Base-by-base conservation (phyloP, 2,329 filamentous ascomycete genomes). In the Cadophora sp. region DNA sequence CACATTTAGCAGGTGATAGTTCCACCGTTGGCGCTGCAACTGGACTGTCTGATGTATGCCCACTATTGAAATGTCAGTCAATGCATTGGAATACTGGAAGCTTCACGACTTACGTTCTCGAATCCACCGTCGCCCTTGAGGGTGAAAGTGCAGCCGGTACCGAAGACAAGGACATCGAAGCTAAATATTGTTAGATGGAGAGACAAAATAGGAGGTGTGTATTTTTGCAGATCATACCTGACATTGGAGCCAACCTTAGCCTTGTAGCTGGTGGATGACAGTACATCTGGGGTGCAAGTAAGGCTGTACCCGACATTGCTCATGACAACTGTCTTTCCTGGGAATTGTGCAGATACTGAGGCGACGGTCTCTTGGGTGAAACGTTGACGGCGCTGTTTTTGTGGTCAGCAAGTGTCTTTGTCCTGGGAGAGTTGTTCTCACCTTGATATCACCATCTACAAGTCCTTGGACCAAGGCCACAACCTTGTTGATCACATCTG, bases 351-450 rank as follows among this genome's bases (percentile, higher is more conserved):
- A 1, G 59, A 51, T 9, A 69, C 62, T 13, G 67, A 27, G 11
- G 60, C 33, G 11, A 69, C 67, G 8, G 65, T 67, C n/a, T 69
- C 67, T 58, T 71, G 65, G 3, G 69, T 71, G 65, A 71, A 69
- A n/a, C 65, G 56, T 59, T 66, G 65, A 11, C 69, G 69, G 27
- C 65, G 67, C 60, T 69, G 33, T 59, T 27, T 11, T 39, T 8
- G 4, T 30, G 50, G 20, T 50, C 13, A 51, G 43, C 27, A 7
- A 39, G 14, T 24, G 6, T 1, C 13, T n/a, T 11, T 24, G 27
- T 30, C 22, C 18, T 4, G 43, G n/a, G 4, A 22, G 11, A 5
- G n/a, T 48, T 39, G 18, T 27, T 27, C 58, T 58, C 45, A 69
- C 65, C 27, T 48, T 47, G 51, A 61, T 65, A 48, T 71, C 67